These are phyloP conservation scores for Verticillium nubilum DNA, from an alignment of 2,329 filamentous ascomycete genomes.

Conservation along the genomic window DNA sequence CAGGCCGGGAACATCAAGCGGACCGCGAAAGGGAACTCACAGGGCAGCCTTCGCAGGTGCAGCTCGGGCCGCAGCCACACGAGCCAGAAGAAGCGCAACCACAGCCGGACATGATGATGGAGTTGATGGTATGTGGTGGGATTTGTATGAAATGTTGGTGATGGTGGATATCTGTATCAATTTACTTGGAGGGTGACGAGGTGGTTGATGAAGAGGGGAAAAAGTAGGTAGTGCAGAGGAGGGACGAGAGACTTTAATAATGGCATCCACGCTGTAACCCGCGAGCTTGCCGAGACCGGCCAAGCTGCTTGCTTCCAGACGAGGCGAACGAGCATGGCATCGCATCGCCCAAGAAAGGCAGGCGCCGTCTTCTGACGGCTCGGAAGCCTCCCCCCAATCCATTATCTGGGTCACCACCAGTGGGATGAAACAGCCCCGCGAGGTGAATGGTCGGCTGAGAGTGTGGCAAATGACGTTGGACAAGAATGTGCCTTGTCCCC, in stretches of 20 bases:
- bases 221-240: background rate
- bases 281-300: background rate
- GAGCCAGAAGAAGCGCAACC: background rate
- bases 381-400: background rate
- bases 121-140: background rate
- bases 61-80: background rate
- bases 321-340: background rate
- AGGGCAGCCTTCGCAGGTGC: background rate
- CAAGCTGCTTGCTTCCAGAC: background rate
- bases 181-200: background rate
- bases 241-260: background rate
- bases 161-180: background rate
- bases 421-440: background rate
- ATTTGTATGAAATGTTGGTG: background rate
- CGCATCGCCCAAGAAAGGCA: background rate
- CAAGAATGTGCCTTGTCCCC: background rate
- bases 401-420: background rate
- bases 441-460: background rate
- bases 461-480: constrained; percentile 1
- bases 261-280: too few relatives aligned
- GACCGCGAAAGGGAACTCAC: background rate
- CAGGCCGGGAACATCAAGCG: background rate
- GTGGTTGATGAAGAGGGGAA: background rate
- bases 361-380: background rate
- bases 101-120: background rate